Evolutionary conservation across 2,329 filamentous ascomycete genomes (phyloP), one percentile per base, ranked within the genome.

Genomic region (Fusarium sublunatum): DNA sequence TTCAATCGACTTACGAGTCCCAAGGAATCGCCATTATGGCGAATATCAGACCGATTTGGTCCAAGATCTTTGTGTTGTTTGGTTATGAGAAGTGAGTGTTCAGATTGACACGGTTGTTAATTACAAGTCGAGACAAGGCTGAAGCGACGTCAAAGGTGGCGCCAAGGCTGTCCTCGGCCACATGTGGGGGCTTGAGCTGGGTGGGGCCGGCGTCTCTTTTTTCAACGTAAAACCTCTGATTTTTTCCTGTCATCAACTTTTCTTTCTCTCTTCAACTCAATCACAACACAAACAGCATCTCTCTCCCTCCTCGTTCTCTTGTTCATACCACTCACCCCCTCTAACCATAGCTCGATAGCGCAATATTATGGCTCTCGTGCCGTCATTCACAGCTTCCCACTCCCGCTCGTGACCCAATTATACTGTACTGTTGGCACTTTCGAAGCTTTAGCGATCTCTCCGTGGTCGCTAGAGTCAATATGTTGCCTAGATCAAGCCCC

Each of bases 391-490:
- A 35, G 38, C 32, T 28, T 32, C 22, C 43, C n/a, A 32, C 24
- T 40, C 24, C 36, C 19, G 7, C 28, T 31, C 40, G 68, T 70
- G 69, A 72, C 41, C 7, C 45, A 11, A 41, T 48, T 22, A 34
- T 25, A 25, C 25, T 47, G 53, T 49, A 49, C 58, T 48, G 31
- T 68, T 77, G 91, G 91, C 91, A 88, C 91, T 91, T 91, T 95
- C 91, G 91, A 95, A 95, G 91, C 91, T 93, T 92, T 91, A 80
- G 83, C 83, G 88, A 83, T 78, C 82, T 81, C 65, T 69, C 85
- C 77, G 86, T 92, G 88, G 86, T 89, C 88, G 86, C 82, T 74
- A 91, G 83, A 92, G 91, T 94, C 91, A 94, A 93, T 88, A 88
- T 87, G 90, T 79, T 86, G 91, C 91, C 91, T 86, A 94, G 82